Evolutionary conservation across 495 filamentous ascomycete genomes (phyloP).

Genomic region (Glarea lozoyensis): DNA sequence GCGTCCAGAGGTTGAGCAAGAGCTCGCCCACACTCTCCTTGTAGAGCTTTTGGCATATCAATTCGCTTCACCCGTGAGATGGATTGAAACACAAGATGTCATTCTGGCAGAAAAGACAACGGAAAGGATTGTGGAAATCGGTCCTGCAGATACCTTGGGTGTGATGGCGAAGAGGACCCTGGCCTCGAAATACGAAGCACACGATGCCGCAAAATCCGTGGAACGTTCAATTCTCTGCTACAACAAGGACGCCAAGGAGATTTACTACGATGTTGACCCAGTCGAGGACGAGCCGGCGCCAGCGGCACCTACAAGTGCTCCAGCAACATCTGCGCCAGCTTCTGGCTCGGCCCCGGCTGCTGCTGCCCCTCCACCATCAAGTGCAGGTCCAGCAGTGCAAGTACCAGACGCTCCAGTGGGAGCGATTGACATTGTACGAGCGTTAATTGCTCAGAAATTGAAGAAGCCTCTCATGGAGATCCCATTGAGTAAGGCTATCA

Average conservation of each 20-base stretch:
- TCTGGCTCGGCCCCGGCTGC: conserved; percentile 40
- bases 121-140: conserved; percentile 95
- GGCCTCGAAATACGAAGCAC: conserved; percentile 96
- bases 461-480: conserved; percentile 90
- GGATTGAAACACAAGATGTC: conserved; percentile 99
- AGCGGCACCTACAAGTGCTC: conserved; percentile 33
- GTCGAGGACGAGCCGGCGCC: conserved; percentile 79
- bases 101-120: conserved; percentile 92
- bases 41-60: conserved; percentile 98
- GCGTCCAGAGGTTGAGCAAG: conserved; percentile 97
- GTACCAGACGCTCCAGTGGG: conserved; percentile 80
- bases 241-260: conserved; percentile 98
- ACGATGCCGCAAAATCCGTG: conserved; percentile 90
- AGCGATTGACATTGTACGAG: conserved; percentile 81
- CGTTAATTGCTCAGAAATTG: conserved; percentile 94
- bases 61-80: conserved; percentile 96
- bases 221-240: conserved; percentile 98
- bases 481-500: conserved; percentile 93
- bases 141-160: conserved; percentile 94
- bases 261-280: conserved; percentile 98
- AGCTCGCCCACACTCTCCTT: conserved; percentile 93
- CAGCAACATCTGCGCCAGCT: conserved; percentile 25
- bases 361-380: conserved; percentile 48
- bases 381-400: conserved; percentile 79
- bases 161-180: conserved; percentile 96